A percentile compares a stretch with the other conserved stretches of the same genome.
These are phyloP conservation scores for Suhomyces bolitotheri DNA, from an alignment of 1,139 yeast genomes.

Conservation along the genomic window DNA sequence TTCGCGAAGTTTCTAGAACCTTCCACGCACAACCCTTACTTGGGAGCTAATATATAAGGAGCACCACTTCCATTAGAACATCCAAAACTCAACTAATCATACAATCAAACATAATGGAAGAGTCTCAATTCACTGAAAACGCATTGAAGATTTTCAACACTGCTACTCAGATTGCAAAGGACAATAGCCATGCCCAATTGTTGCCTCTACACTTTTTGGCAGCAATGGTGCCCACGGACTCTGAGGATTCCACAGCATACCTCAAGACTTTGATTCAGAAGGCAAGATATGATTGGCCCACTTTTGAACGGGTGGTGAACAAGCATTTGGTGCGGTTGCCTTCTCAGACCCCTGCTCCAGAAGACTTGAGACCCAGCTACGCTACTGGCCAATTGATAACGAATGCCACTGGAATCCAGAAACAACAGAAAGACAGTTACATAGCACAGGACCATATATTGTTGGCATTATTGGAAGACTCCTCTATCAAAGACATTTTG, in stretches of 20 bases:
- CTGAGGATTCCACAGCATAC: slow-evolving; percentile 69
- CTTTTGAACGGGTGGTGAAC: slow-evolving; percentile 77
- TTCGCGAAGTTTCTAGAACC: slow-evolving; percentile 6
- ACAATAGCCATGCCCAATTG: slow-evolving; percentile 80
- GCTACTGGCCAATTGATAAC: slow-evolving; percentile 69
- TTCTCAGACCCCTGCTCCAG: slow-evolving; percentile 84
- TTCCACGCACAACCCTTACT: slow-evolving; percentile 1
- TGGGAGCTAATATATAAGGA: slow-evolving; percentile 1
- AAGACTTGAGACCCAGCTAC: slow-evolving; percentile 67
- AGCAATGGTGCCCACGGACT: slow-evolving; percentile 79
- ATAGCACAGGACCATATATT: slow-evolving; percentile 94
- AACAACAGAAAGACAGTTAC: slow-evolving; percentile 86
- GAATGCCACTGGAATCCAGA: slow-evolving; percentile 71
- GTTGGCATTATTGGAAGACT: slow-evolving; percentile 80
- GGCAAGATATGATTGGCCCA: slow-evolving; percentile 85
- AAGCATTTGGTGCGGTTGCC: slow-evolving; percentile 81
- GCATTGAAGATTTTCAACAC: slow-evolving; percentile 78
- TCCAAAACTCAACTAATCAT: too few species aligned
- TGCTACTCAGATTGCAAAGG: slow-evolving; percentile 81
- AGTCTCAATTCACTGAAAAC: slow-evolving; percentile 87
- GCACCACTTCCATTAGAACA: not conserved
- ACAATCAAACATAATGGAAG: slow-evolving; percentile 42
- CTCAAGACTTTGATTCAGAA: slow-evolving; percentile 83
- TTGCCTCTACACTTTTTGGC: slow-evolving; percentile 87
- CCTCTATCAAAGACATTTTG: slow-evolving; percentile 67